Conservation (phyloP, 805 yeast genomes). For the Nakazawaea anatomiae region DNA sequence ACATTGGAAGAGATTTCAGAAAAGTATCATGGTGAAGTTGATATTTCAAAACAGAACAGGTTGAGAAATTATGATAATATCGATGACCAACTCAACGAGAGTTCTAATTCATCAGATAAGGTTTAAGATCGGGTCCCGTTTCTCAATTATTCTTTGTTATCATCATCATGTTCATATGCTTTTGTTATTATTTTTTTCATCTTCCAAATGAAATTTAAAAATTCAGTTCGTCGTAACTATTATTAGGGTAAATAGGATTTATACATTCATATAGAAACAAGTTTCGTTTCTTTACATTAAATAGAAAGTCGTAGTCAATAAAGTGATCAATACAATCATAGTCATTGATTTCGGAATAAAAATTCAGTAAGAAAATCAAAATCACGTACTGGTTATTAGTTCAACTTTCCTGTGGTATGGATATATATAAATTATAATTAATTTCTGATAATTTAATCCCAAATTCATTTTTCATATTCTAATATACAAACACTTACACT, state of each 20-base stretch:
- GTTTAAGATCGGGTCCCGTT: background rate
- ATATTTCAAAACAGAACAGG: slow-evolving; percentile 32
- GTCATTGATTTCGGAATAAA: too few relatives aligned
- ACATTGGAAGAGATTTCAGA: slow-evolving; percentile 82
- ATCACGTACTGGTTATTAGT: too few relatives aligned
- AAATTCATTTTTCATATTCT: background rate
- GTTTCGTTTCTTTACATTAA: too few relatives aligned
- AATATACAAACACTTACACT: background rate
- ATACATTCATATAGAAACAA: too few relatives aligned
- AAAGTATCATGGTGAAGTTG: slow-evolving; percentile 76
- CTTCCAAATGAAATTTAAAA: too few relatives aligned
- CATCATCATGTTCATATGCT: background rate
- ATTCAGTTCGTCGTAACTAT: too few relatives aligned
- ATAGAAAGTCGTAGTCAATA: too few relatives aligned
- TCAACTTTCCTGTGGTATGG: too few relatives aligned
- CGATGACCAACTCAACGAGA: slow-evolving; percentile 2
- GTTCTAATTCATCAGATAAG: slow-evolving; percentile 8
- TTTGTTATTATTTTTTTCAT: background rate
- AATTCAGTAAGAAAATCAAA: too few relatives aligned
- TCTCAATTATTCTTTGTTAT: background rate
- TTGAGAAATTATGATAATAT: background rate
- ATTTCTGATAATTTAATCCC: background rate
- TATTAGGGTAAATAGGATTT: too few relatives aligned
- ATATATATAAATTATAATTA: too few relatives aligned
- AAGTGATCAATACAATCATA: too few relatives aligned